Evolutionary conservation across 495 filamentous ascomycete species (phyloP).

Genomic region (Podospora conica): DNA sequence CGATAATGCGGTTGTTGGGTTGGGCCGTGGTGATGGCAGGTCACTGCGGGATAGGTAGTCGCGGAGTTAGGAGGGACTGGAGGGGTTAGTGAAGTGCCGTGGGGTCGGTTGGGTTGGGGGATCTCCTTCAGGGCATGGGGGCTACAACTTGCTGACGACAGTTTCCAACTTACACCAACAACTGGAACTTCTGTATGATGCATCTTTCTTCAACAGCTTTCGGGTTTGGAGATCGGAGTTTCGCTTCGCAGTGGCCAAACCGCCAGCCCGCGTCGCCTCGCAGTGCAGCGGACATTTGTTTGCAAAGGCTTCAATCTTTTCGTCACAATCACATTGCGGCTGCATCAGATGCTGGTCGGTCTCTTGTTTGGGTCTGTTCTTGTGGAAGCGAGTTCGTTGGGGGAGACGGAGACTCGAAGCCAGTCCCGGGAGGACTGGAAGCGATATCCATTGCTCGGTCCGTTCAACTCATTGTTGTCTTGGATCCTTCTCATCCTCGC

Average conservation of each 20-base stretch:
- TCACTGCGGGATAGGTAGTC: neutral
- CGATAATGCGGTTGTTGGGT: neutral
- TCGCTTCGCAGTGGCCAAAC: neutral
- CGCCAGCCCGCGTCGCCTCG: neutral
- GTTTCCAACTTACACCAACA: too few relatives aligned
- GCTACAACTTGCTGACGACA: too few relatives aligned
- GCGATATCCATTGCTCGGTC: too few relatives aligned
- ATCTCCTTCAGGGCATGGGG: neutral
- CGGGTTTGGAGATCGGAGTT: neutral
- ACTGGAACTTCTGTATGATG: neutral
- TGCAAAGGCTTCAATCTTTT: neutral
- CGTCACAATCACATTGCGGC: slow-evolving; percentile 8
- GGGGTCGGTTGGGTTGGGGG: neutral
- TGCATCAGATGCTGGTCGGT: neutral
- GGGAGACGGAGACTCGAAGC: neutral
- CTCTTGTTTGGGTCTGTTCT: neutral
- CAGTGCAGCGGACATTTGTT: slow-evolving; percentile 3
- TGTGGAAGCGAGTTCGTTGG: neutral
- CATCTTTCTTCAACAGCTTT: neutral
- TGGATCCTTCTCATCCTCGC: neutral
- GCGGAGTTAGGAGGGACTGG: neutral
- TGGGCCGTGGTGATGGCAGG: neutral
- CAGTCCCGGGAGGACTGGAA: too few relatives aligned
- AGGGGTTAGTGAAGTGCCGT: neutral
- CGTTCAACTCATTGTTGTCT: neutral